Evolutionary conservation across 345 rosid genomes (phyloP).

Genomic region (Boechera stricta): DNA sequence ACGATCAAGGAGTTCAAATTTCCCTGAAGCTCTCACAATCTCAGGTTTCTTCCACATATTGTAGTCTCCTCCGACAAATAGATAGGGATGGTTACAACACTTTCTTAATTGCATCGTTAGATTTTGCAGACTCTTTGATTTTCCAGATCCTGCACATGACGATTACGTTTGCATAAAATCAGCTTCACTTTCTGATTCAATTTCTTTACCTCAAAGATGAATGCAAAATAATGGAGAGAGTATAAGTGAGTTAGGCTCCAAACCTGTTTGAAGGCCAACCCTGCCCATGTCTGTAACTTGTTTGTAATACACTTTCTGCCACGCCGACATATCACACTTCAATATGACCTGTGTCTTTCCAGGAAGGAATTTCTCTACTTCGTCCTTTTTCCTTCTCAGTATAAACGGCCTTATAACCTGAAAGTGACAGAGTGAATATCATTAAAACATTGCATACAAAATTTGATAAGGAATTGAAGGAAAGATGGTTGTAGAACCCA

Average conservation of each 20-base stretch:
- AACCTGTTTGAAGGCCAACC: slow-evolving; percentile 92
- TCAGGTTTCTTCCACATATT: slow-evolving; percentile 88
- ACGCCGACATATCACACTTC: slow-evolving; percentile 96
- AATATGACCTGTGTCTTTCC: slow-evolving; percentile 92
- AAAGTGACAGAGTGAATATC: slow-evolving; percentile 29
- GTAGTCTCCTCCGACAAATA: slow-evolving; percentile 76
- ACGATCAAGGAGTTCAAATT: slow-evolving; percentile 96
- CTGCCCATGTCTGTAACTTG: slow-evolving; percentile 95
- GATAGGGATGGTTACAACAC: slow-evolving; percentile 99
- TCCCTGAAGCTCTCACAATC: slow-evolving; percentile 94
- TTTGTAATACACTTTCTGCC: slow-evolving; percentile 98
- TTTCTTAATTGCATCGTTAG: slow-evolving; percentile 96
- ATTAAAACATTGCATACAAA: slow-evolving; percentile 23
- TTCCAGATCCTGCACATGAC: slow-evolving; percentile 75
- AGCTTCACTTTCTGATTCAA: slow-evolving; percentile 17
- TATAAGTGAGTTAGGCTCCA: slow-evolving; percentile 42
- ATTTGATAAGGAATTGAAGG: slow-evolving; percentile 15
- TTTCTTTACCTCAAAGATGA: slow-evolving; percentile 4
- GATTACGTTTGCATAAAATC: slow-evolving; percentile 29
- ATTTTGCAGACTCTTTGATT: slow-evolving; percentile 89
- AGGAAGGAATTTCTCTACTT: slow-evolving; percentile 98
- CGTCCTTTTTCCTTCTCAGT: slow-evolving; percentile 95
- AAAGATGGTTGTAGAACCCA: slow-evolving; percentile 49
- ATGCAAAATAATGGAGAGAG: neutral
- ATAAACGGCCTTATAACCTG: slow-evolving; percentile 99